phyloP scores from a whole-genome alignment of 345 rosid genomes.

The Brassica incana region DNA sequence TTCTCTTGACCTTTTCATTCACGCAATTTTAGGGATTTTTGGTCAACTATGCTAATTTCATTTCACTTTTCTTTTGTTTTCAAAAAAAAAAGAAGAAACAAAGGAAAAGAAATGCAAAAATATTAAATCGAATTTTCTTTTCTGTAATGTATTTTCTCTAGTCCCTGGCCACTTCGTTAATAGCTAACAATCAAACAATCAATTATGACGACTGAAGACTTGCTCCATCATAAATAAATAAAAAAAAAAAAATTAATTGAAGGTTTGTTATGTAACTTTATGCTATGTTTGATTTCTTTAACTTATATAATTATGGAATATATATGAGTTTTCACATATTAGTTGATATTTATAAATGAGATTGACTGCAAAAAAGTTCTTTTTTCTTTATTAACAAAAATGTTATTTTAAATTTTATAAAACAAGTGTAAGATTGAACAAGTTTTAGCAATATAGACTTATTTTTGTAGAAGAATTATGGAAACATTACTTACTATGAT shows the following conservation, averaged over 20 bases:
- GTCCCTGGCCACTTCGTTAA: not conserved
- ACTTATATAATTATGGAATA: not conserved
- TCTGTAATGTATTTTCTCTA: not conserved
- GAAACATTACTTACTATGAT: too few species aligned
- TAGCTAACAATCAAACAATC: not conserved
- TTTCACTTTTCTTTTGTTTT: not conserved
- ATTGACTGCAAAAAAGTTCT: not conserved
- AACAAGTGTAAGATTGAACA: not conserved
- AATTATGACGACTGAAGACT: not conserved
- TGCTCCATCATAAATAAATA: not conserved
- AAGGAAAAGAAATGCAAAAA: not conserved
- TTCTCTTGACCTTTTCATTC: not conserved
- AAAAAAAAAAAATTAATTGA: not conserved
- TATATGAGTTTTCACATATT: not conserved
- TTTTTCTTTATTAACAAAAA: not conserved
- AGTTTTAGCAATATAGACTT: not conserved
- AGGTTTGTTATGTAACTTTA: not conserved
- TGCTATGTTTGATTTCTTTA: not conserved
- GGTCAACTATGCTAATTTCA: slow-evolving; percentile 15
- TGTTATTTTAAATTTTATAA: not conserved
- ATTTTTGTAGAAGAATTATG: not conserved
- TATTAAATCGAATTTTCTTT: not conserved
- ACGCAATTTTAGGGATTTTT: slow-evolving; percentile 27
- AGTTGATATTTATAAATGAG: not conserved
- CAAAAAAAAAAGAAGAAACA: not conserved